Evolutionary conservation across 2,329 filamentous ascomycete species (phyloP).

Genomic region (Zasmidium angulare): DNA sequence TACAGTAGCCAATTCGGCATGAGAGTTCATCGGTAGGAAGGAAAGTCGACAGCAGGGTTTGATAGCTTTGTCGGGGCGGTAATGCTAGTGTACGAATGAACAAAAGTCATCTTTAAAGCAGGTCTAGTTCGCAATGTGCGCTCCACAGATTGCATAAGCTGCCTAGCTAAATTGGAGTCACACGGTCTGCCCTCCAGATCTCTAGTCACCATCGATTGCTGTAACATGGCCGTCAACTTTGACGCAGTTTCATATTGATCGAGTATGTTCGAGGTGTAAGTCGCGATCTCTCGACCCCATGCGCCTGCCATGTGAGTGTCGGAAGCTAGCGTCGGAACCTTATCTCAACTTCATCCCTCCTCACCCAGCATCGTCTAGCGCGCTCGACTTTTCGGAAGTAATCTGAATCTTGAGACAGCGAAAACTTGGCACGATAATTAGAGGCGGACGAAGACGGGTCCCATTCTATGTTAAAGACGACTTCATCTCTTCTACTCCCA

Average conservation of each 20-base stretch:
- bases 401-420: neutral
- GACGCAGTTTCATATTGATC: too few relatives aligned
- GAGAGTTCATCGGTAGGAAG: neutral
- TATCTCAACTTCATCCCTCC: too few relatives aligned
- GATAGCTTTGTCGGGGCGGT: conserved; percentile 2
- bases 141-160: too few relatives aligned
- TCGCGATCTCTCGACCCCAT: neutral
- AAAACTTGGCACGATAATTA: conserved; percentile 1
- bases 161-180: too few relatives aligned
- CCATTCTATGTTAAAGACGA: neutral
- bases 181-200: too few relatives aligned
- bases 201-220: too few relatives aligned
- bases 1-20: conserved; percentile 4
- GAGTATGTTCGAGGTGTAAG: too few relatives aligned
- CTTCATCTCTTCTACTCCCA: neutral
- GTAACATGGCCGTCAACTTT: too few relatives aligned
- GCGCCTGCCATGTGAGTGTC: neutral
- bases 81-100: conserved; percentile 11
- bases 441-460: neutral
- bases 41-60: neutral
- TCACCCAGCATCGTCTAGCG: too few relatives aligned
- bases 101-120: neutral
- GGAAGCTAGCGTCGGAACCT: neutral
- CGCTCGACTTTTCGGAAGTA: neutral
- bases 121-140: neutral